A percentile compares a stretch with the other conserved stretches of the same genome.
Evolutionary conservation across 176 grass and related monocot species (phyloP).

Genomic region (Aegilops bicornis): DNA sequence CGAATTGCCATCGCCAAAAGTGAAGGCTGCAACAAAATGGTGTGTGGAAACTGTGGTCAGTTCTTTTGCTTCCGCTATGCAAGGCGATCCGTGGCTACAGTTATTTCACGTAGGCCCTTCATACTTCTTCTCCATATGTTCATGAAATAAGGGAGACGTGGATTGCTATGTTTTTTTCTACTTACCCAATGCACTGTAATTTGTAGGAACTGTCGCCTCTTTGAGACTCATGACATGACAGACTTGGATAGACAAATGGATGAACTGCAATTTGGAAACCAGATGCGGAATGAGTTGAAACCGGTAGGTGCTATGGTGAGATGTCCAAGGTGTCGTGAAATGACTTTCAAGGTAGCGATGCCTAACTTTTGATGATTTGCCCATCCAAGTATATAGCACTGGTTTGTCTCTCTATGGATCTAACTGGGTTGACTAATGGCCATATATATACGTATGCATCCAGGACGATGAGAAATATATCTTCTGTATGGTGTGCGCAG

Average conservation of each 20-base stretch:
- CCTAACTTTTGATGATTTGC: too few species aligned
- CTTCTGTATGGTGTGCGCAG: constrained; percentile 56
- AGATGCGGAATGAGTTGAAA: neutral
- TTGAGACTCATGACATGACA: neutral
- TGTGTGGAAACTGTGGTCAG: constrained; percentile 49
- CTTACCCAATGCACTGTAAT: neutral
- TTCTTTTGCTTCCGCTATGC: constrained; percentile 57
- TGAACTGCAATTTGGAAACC: constrained; percentile 9
- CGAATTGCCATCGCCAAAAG: neutral
- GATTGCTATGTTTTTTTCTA: neutral
- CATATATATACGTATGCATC: neutral
- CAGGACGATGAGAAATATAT: constrained; percentile 44
- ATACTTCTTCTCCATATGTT: neutral
- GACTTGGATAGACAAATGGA: neutral
- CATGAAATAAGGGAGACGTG: neutral
- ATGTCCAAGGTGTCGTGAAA: constrained; percentile 30
- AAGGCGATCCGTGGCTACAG: constrained; percentile 44
- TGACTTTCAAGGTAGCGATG: constrained; percentile 26
- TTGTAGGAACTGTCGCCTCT: neutral
- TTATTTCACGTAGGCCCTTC: constrained; percentile 43
- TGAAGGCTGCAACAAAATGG: constrained; percentile 47
- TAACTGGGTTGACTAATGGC: neutral
- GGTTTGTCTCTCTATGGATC: neutral
- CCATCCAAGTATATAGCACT: too few species aligned
- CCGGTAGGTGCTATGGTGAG: neutral